These are phyloP conservation scores for Lecanoromycetidae sp. DNA, from an alignment of 2,329 filamentous ascomycete genomes.

Conservation along the genomic window DNA sequence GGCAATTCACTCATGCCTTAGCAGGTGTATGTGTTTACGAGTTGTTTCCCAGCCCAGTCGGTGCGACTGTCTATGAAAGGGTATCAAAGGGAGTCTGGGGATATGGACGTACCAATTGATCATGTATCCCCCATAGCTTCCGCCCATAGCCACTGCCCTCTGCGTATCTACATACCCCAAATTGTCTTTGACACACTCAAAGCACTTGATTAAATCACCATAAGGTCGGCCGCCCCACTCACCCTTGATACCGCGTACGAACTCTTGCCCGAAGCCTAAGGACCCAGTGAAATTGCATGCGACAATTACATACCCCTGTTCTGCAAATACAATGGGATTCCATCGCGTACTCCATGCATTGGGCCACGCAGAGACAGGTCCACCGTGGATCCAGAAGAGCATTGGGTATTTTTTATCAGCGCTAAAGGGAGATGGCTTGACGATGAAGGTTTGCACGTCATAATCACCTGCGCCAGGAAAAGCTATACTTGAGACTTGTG, in stretches of 20 bases:
- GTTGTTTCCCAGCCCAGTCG: too few species aligned
- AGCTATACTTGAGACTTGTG: conserved; percentile 10
- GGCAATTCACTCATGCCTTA: too few species aligned
- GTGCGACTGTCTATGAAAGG: too few species aligned
- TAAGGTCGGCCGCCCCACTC: conserved; percentile 45
- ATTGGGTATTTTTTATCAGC: conserved; percentile 39
- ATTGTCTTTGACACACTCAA: conserved; percentile 39
- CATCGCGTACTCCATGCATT: conserved; percentile 9
- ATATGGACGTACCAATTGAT: too few species aligned
- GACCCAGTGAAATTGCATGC: conserved; percentile 49
- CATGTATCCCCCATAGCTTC: conserved; percentile 48
- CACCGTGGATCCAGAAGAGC: conserved; percentile 43
- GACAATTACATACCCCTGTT: conserved; percentile 48
- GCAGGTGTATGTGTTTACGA: too few species aligned
- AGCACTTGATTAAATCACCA: conserved; percentile 42
- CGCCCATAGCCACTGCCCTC: conserved; percentile 42
- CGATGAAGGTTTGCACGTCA: conserved; percentile 26
- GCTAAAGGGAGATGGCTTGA: conserved; percentile 36
- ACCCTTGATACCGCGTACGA: conserved; percentile 40
- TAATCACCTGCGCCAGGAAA: conserved; percentile 8
- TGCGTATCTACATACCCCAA: conserved; percentile 41
- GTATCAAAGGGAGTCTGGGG: too few species aligned
- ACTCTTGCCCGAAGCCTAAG: conserved; percentile 43
- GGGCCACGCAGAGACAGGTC: conserved; percentile 27
- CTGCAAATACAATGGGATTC: conserved; percentile 42